Conservation (phyloP, 208 protist species). For the Crithidia thermophila region DNA sequence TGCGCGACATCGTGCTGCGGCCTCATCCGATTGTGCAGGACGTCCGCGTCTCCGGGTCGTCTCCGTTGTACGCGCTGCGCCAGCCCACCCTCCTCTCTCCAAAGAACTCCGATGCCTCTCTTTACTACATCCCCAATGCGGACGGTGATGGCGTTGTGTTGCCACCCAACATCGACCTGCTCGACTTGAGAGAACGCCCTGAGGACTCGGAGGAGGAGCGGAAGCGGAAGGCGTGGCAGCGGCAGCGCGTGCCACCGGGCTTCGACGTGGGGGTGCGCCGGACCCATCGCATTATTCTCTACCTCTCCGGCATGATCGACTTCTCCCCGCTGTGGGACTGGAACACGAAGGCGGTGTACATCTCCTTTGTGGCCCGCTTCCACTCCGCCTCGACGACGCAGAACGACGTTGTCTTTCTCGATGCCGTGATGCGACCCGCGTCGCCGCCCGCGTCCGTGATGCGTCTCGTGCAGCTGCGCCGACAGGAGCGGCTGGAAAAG, state of each 20-base stretch:
- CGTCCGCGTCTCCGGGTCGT: conserved; percentile 35
- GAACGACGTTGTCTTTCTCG: conserved; percentile 65
- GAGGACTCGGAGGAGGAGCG: conserved; percentile 20
- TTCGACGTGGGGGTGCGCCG: conserved; percentile 16
- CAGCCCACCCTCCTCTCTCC: conserved; percentile 23
- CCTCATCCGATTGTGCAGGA: conserved; percentile 31
- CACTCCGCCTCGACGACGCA: conserved; percentile 12
- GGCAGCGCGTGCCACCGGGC: conserved; percentile 12
- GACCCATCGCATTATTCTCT: conserved; percentile 41
- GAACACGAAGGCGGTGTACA: conserved; percentile 82
- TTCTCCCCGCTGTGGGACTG: conserved; percentile 72
- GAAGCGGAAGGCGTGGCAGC: conserved; percentile 24
- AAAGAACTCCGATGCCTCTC: background rate
- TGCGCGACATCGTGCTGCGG: conserved; percentile 24
- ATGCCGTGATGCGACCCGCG: conserved; percentile 46
- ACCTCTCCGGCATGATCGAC: conserved; percentile 43
- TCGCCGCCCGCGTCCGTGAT: conserved; percentile 23
- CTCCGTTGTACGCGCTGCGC: conserved; percentile 28
- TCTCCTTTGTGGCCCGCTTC: conserved; percentile 64
- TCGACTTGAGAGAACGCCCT: conserved; percentile 14
- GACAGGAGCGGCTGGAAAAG: conserved; percentile 12
- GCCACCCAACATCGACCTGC: conserved; percentile 14
- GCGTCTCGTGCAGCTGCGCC: conserved; percentile 22
- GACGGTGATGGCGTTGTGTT: background rate
- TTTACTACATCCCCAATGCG: conserved; percentile 9